Conservation (phyloP, 2,329 filamentous ascomycete genomes). For the Cladosporium phlei region DNA sequence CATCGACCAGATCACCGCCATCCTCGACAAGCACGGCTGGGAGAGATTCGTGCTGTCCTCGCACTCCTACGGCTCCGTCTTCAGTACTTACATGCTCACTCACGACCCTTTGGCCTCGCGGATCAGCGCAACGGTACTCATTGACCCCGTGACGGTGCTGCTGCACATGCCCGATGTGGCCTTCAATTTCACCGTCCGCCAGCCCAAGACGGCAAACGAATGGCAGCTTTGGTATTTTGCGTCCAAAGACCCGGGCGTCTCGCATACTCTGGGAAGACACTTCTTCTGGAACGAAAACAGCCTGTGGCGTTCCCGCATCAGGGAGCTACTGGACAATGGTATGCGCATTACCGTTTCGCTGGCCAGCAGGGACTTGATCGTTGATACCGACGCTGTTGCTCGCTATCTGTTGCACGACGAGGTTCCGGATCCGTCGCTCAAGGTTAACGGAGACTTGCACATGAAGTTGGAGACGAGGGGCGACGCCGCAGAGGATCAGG, state of each 20-base stretch:
- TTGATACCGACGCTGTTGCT: constrained; percentile 55
- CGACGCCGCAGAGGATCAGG: constrained; percentile 30
- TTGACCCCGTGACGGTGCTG: constrained; percentile 63
- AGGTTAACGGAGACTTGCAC: constrained; percentile 17
- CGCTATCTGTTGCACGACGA: constrained; percentile 49
- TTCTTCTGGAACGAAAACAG: constrained; percentile 71
- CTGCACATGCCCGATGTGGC: constrained; percentile 66
- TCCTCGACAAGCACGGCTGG: constrained; percentile 56
- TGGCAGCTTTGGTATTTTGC: constrained; percentile 68
- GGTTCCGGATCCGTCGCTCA: constrained; percentile 24
- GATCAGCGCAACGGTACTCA: constrained; percentile 49
- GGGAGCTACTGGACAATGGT: constrained; percentile 29
- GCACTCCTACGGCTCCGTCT: constrained; percentile 60
- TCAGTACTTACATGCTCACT: constrained; percentile 59
- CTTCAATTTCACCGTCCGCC: constrained; percentile 60
- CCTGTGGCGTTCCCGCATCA: constrained; percentile 63
- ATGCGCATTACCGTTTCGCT: constrained; percentile 54
- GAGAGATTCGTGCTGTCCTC: constrained; percentile 56
- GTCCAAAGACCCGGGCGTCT: constrained; percentile 61
- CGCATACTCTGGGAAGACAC: constrained; percentile 58
- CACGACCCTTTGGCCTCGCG: constrained; percentile 40
- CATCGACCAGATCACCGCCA: constrained; percentile 50
- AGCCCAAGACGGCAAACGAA: constrained; percentile 55
- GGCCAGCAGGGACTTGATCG: constrained; percentile 59
- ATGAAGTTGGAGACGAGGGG: constrained; percentile 22